phyloP scores from a whole-genome alignment of 164 flowering plant species.

The Piper longum region DNA sequence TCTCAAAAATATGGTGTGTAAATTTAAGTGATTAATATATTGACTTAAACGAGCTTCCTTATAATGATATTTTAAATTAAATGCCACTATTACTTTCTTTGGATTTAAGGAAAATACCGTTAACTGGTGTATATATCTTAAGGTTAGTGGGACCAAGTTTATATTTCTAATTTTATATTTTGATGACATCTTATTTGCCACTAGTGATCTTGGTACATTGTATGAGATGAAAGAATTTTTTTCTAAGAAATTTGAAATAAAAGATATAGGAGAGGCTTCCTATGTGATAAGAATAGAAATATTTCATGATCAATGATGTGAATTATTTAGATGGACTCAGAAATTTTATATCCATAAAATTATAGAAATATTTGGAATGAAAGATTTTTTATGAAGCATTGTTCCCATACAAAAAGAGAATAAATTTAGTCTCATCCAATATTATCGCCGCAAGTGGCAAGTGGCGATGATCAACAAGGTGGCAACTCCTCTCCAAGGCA shows the following conservation, averaged over 20 bases:
- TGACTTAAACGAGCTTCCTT: neutral
- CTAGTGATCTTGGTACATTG: neutral
- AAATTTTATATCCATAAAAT: neutral
- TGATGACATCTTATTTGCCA: neutral
- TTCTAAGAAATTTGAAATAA: neutral
- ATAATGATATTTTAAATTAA: neutral
- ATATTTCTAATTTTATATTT: neutral
- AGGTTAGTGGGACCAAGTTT: neutral
- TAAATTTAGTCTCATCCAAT: neutral
- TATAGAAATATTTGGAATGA: neutral
- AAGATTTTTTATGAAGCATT: neutral
- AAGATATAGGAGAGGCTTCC: neutral
- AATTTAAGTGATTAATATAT: neutral
- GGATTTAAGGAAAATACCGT: neutral
- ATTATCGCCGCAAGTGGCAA: no score
- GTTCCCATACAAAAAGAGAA: neutral
- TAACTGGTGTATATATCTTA: neutral
- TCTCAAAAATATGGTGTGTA: neutral
- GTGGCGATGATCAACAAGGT: no score
- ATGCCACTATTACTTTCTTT: no score
- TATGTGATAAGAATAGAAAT: neutral
- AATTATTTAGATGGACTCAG: neutral
- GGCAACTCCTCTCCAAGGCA: no score
- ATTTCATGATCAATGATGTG: neutral
- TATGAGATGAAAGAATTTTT: neutral